Base-by-base conservation (phyloP, 306 rosid genomes). In the Crataegus laevigata region DNA sequence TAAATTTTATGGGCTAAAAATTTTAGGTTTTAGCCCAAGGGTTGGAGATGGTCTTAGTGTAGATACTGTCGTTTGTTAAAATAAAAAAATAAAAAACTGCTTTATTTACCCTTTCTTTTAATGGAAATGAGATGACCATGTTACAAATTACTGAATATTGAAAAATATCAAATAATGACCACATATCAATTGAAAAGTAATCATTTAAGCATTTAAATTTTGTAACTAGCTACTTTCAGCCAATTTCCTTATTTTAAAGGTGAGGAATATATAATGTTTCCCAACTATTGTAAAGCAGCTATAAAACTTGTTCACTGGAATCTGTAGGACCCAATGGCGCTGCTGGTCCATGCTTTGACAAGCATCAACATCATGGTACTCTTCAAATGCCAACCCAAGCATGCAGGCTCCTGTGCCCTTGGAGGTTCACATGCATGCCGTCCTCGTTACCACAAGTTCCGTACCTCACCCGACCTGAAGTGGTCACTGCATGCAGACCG, bases 371-470 rank as follows among this genome's bases (percentile, higher is more conserved):
- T 74, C 40, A 63, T 69, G 74, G 66, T 30, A 68, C 26, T 68
- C 63, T 52, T 68, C 11, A 64, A 30, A 40, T 11, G 59, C 55
- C 22, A 30, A 12, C 34, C 36, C 52, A 73, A 67, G 63, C 77
- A 45, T 1, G 52, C 52, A 14, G 19, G 59, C 66, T 21, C 60
- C 18, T 63, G 69, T 69, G 82, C 67, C 34, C 8, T 54, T 67
- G 47, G 79, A 76, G 82, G 61, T 14, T 76, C 76, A 63, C 34
- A 75, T 28, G 24, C 75, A 26, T 19, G 43, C 65, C 73, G 67
- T 67, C 79, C 60, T 34, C 57, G 28, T 34, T 25, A 25, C 54
- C 19, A 18, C 55, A 64, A 77, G 54, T 74, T 69, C 66, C 80
- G 69, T 52, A 38, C 40, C 50, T 36, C 21, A 36, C 52, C 52